Evolutionary conservation across 1,284 basidiomycete species (phyloP).

Genomic region (Cronartium ribicola): DNA sequence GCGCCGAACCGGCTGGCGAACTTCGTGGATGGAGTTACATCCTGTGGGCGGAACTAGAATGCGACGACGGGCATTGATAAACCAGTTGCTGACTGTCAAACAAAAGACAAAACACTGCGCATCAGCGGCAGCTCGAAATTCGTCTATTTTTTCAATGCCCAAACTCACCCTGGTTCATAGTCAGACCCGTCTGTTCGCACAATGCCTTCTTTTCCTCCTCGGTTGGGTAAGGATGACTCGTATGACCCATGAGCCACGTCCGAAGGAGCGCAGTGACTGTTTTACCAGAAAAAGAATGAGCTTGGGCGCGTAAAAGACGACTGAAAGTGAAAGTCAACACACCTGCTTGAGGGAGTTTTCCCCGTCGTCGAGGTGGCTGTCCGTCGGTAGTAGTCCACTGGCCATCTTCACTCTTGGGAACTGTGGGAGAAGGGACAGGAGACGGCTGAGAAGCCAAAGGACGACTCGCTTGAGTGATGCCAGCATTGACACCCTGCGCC

Average conservation of each 20-base stretch:
- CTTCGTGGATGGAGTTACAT: conserved; percentile 28
- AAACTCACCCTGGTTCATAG: conserved; percentile 68
- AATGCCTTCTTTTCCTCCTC: conserved; percentile 86
- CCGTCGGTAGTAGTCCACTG: conserved; percentile 22
- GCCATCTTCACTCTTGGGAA: not conserved
- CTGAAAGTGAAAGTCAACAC: not conserved
- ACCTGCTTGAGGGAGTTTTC: conserved; percentile 40
- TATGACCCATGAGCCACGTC: conserved; percentile 81
- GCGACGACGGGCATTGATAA: conserved; percentile 68
- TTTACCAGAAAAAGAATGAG: conserved; percentile 54
- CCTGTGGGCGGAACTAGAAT: conserved; percentile 39
- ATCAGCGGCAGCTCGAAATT: not conserved
- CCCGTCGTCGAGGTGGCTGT: conserved; percentile 34
- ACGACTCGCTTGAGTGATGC: not conserved
- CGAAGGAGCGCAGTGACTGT: conserved; percentile 83
- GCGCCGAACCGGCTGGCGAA: conserved; percentile 26
- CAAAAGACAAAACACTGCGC: too few species aligned
- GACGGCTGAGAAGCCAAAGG: not conserved
- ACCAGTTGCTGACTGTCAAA: conserved; percentile 65
- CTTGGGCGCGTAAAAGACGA: not conserved
- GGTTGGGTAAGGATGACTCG: conserved; percentile 80
- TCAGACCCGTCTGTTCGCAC: conserved; percentile 75
- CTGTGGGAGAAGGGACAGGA: not conserved
- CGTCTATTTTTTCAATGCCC: conserved; percentile 27
- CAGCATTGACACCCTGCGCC: not conserved